Conservation (phyloP, 441 rosid species). For the Flueggea neowawraea region DNA sequence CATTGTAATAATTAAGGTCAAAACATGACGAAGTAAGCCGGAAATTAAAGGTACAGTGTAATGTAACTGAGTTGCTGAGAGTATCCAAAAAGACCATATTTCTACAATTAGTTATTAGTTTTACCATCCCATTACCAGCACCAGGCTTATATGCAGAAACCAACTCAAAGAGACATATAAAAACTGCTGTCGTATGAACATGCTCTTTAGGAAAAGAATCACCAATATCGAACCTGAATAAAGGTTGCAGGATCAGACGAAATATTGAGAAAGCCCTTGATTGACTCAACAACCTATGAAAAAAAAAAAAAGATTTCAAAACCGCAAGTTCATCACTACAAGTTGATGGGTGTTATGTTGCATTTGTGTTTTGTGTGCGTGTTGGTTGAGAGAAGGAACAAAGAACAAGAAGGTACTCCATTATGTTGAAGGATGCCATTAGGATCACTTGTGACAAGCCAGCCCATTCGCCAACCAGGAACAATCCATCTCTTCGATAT, state of each 20-base stretch:
- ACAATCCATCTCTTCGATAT: slow-evolving; percentile 75
- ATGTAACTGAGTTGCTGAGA: no score
- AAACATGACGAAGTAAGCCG: no score
- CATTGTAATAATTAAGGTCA: background rate
- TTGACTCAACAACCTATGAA: slow-evolving; percentile 29
- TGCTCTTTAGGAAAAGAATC: background rate
- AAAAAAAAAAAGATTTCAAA: background rate
- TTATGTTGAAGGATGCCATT: slow-evolving; percentile 33
- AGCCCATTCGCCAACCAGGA: slow-evolving; percentile 71
- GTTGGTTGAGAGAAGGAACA: background rate
- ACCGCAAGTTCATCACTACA: background rate
- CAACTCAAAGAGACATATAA: background rate
- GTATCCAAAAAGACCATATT: no score
- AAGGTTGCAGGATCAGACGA: slow-evolving; percentile 35
- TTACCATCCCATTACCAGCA: no score
- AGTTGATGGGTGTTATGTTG: background rate
- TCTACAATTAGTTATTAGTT: no score
- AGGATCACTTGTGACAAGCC: slow-evolving; percentile 49
- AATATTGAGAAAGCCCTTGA: slow-evolving; percentile 32
- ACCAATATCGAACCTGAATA: slow-evolving; percentile 29
- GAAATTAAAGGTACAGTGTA: no score
- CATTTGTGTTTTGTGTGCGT: background rate
- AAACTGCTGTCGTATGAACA: background rate
- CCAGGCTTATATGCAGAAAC: background rate
- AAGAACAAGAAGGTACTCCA: slow-evolving; percentile 22